Base-by-base conservation (phyloP, 2,329 filamentous ascomycete genomes). In the Aquanectria penicillioides region DNA sequence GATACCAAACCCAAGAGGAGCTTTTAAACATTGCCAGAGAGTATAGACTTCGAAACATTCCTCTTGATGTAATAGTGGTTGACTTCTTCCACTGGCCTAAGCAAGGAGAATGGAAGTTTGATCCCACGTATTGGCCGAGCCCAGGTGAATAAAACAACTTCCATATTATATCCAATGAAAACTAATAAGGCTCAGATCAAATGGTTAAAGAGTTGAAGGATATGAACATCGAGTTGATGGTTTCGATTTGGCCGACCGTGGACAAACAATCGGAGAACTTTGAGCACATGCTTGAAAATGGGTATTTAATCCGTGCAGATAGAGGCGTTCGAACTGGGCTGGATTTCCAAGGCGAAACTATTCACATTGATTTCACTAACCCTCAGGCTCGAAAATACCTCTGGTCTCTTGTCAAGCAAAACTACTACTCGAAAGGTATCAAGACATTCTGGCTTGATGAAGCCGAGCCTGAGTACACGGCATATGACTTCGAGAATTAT, bases 21-120 rank as follows among this genome's bases (percentile, higher is more conserved):
- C 69, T 89, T 0, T 76, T 90, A 0, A 71, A 77, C 6, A 81
- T 90, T 1, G 87, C 87, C 1, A 73, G 87, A 5, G 86, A 89
- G 66, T 86, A 89, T 61, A 81, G 80, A 48, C 73, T 75, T 26
- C 75, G 86, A 1, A 69, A 83, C 0, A 69, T 90, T 13, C 87
- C 87, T 0, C 77, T 90, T 15, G 86, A 89, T 67, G 68, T 90
- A 3, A 89, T 90, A n/a, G 87, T 90, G 0, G 76, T 86, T 31
- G 88, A 90, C 65, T 90, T 86, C 70, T 90, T 90, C 69, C 87
- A 90, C 68, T 90, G 88, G 88, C 82, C 83, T 11, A 77, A 78
- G 7, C 86, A 90, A 68, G 88, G 88, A 6, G 88, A 90, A 53
- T 90, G 88, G 87, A 84, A 80, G 33, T 90, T 90, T 63, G 88